These are phyloP conservation scores for Aspergillus cristatus DNA, from an alignment of 495 filamentous ascomycete species.

Conservation along the genomic window DNA sequence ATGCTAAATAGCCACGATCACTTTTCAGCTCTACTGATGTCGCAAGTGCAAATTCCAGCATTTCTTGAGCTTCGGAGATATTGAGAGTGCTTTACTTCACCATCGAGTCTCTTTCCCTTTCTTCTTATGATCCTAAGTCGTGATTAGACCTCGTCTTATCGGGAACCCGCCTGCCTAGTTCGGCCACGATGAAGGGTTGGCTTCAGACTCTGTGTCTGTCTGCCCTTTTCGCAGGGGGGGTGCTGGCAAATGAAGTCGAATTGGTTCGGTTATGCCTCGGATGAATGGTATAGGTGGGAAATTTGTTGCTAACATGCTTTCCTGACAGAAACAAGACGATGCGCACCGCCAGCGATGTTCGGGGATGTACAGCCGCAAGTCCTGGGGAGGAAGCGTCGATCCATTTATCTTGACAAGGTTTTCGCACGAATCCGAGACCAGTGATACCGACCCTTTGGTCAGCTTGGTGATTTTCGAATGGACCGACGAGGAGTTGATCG, in stretches of 20 bases:
- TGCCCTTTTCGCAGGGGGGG: conserved; percentile 42
- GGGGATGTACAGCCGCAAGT: conserved; percentile 89
- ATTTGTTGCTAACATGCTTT: no score
- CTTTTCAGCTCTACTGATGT: background rate
- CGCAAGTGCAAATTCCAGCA: background rate
- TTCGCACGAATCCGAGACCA: conserved; percentile 44
- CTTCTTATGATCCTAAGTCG: conserved; percentile 7
- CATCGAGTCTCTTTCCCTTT: background rate
- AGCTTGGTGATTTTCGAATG: conserved; percentile 93
- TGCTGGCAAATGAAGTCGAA: conserved; percentile 54
- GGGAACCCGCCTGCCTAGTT: conserved; percentile 18
- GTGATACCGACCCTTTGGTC: conserved; percentile 60
- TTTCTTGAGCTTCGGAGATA: background rate
- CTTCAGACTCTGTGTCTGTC: conserved; percentile 38
- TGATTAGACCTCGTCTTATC: conserved; percentile 5
- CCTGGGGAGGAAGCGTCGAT: conserved; percentile 83
- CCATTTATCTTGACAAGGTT: conserved; percentile 86
- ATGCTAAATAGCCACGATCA: conserved; percentile 15
- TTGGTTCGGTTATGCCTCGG: conserved; percentile 37
- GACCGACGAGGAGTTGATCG: conserved; percentile 72
- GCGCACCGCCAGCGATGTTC: conserved; percentile 80
- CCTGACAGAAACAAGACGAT: conserved; percentile 58
- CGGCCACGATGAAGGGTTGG: conserved; percentile 45
- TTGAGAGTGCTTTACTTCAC: background rate
- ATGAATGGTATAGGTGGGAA: background rate